phyloP scores from a whole-genome alignment of 1,139 yeast genomes.

The Taphrina flavorubra region DNA sequence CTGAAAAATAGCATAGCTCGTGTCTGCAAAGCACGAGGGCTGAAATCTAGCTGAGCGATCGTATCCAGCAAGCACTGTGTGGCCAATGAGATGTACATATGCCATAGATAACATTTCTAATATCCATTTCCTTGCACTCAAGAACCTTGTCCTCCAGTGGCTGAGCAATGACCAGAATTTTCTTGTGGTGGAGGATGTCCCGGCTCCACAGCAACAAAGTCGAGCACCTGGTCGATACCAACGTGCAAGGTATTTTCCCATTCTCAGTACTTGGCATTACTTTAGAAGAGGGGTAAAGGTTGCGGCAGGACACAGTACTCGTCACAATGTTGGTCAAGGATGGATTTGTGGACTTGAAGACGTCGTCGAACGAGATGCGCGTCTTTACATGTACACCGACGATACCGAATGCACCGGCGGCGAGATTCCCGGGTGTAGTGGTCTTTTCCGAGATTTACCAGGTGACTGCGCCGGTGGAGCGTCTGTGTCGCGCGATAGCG shows the following conservation, averaged over 20 bases:
- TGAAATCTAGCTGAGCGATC: neutral
- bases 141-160: no score
- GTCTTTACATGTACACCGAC: conserved; percentile 70
- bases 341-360: conserved; percentile 65
- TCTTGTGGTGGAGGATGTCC: no score
- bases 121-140: neutral
- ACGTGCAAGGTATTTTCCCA: neutral
- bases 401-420: conserved; percentile 72
- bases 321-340: conserved; percentile 79
- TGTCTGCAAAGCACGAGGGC: conserved; percentile 28
- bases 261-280: neutral
- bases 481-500: conserved; percentile 79
- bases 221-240: no score
- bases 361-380: conserved; percentile 73
- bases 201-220: no score
- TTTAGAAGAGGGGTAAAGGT: no score
- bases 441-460: conserved; percentile 80
- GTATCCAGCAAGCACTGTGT: neutral
- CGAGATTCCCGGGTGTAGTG: conserved; percentile 78
- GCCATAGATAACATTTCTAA: neutral
- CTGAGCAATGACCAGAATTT: no score
- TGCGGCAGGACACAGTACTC: no score
- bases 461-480: conserved; percentile 70
- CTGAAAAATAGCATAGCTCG: conserved; percentile 44
- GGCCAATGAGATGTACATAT: neutral